Evolutionary conservation across 1,284 basidiomycete species (phyloP), one percentile per base, ranked within the genome.

Genomic region (Irpex sp.): DNA sequence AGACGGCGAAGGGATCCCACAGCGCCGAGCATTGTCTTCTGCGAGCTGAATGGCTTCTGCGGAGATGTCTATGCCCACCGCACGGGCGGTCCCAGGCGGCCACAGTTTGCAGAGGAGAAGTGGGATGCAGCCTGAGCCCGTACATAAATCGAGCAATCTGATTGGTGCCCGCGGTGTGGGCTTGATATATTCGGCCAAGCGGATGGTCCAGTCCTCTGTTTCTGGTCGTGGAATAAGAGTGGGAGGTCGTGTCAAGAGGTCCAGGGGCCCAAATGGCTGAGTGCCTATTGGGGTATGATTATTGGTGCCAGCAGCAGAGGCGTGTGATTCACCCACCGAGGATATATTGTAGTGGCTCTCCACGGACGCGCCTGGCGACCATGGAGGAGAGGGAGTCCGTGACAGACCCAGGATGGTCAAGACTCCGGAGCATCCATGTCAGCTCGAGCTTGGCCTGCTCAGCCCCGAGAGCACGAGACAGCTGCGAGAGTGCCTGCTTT

Each of bases 321-420:
- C 49, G 39, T 26, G 59, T 60, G 51, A 26, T 13, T 35, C 61
- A 74, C 81, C 64, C 71, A 93, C 94, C 94, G 47, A 97, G 81
- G 68, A 97, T 90, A 72, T 96, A 97, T 70, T 96, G 93, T n/a
- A 96, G 79, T 0, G 94, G 94, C 75, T 94, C 92, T 15, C 92
- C 89, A 3, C 70, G 66, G 11, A 83, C 68, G 66, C 93, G 76
- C 15, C 89, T 82, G 7, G 72, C 69, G 50, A 92, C 76, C 79
- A 88, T 83, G 37, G 75, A 70, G n/a, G 76, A 62, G 17, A 85
- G 69, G n/a, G 67, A 65, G 67, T 69, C 50, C 64, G 68, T 62
- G 58, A 65, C 63, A 31, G 63, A 64, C 4, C 21, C 63, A 47
- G 26, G 60, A 61, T 61, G 49, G 26, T 57, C 49, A 19, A 74